A percentile compares a stretch with the other conserved stretches of the same genome.
These are phyloP conservation scores for Novymonas esmeraldas DNA, from an alignment of 208 protist species.

Conservation along the genomic window DNA sequence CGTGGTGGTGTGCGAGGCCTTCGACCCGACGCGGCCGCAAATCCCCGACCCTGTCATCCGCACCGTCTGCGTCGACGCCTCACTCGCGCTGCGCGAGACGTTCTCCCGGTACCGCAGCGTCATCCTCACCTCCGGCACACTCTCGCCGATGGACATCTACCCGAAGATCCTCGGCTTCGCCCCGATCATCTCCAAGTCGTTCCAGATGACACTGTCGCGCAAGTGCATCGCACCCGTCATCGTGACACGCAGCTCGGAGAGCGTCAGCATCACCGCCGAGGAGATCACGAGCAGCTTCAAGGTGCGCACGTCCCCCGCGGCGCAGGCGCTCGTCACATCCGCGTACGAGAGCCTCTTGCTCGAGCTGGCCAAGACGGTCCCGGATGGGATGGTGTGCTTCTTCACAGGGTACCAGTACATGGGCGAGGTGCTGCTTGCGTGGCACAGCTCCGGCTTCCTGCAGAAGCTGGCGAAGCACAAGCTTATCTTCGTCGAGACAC, in stretches of 20 bases:
- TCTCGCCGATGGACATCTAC: conserved; percentile 99
- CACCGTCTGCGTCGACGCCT: conserved; percentile 96
- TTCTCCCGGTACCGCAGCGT: conserved; percentile 96
- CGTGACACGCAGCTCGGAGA: conserved; percentile 87
- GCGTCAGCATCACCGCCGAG: conserved; percentile 86
- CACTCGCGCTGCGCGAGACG: conserved; percentile 96
- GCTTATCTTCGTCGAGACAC: conserved; percentile 99
- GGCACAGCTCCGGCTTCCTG: conserved; percentile 94
- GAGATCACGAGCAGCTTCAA: conserved; percentile 92
- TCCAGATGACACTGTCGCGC: conserved; percentile 96
- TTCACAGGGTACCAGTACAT: conserved; percentile 97
- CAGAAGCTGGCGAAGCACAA: conserved; percentile 95
- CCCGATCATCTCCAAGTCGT: conserved; percentile 91
- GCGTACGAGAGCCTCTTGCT: conserved; percentile 97
- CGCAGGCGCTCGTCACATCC: conserved; percentile 91
- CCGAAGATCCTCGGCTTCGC: conserved; percentile 98
- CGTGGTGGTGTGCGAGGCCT: conserved; percentile 97
- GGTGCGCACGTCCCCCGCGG: conserved; percentile 74
- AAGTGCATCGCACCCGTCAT: conserved; percentile 96
- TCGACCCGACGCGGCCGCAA: conserved; percentile 89
- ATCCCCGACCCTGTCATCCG: conserved; percentile 92
- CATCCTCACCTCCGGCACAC: conserved; percentile 98
- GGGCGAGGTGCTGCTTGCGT: conserved; percentile 92
- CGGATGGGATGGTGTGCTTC: conserved; percentile 98
- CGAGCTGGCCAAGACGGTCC: conserved; percentile 94